Conservation (phyloP, 139 green algal genomes). For the Volvox reticuliferus region DNA sequence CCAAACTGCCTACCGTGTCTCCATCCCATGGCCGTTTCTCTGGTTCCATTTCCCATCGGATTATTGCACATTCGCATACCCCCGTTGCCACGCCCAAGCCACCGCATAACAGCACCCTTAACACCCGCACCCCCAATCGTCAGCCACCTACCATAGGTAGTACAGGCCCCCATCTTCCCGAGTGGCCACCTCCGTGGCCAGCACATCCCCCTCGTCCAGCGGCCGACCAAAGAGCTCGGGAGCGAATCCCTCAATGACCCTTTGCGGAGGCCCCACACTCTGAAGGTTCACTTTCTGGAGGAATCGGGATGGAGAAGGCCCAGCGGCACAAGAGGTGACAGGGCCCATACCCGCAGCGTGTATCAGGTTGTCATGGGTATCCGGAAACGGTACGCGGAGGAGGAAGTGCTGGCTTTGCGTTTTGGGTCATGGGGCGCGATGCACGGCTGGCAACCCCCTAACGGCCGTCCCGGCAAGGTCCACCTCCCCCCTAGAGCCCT, state of each 20-base stretch:
- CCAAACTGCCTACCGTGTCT: too few species aligned
- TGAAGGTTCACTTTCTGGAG: constrained; percentile 61
- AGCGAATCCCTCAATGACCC: constrained; percentile 90
- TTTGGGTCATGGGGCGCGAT: too few species aligned
- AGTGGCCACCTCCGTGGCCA: constrained; percentile 56
- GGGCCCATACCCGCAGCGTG: neutral
- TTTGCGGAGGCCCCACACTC: constrained; percentile 78
- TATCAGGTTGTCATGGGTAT: neutral
- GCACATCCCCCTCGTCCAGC: constrained; percentile 80
- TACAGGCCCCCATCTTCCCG: constrained; percentile 71
- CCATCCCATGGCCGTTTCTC: too few species aligned
- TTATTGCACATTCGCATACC: too few species aligned
- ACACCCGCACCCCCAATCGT: neutral
- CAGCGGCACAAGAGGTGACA: neutral
- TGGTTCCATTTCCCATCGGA: too few species aligned
- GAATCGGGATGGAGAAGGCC: neutral
- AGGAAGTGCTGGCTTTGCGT: too few species aligned
- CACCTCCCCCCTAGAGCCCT: too few species aligned
- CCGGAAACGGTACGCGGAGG: too few species aligned
- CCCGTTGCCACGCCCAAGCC: too few species aligned
- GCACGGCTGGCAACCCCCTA: too few species aligned
- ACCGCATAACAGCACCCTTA: neutral
- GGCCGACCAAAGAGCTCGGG: constrained; percentile 89
- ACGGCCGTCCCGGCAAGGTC: too few species aligned
- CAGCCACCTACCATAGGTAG: constrained; percentile 72